Conservation (phyloP, 148 eudicot genomes). For the Silene latifolia region DNA sequence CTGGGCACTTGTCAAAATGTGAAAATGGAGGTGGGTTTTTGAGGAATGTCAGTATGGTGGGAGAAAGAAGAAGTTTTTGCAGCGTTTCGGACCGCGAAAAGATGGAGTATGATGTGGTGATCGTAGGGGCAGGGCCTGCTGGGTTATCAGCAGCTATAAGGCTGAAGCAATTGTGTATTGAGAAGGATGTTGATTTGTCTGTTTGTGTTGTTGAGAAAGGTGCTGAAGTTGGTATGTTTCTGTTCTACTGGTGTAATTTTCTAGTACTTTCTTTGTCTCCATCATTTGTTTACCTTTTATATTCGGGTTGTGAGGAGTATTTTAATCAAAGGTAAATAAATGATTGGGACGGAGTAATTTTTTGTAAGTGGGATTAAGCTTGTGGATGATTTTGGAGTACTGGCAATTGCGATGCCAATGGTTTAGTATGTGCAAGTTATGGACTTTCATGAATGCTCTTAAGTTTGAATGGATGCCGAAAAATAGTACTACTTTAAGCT, state of each 20-base stretch:
- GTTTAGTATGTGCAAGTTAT: neutral
- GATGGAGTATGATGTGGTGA: slow-evolving; percentile 75
- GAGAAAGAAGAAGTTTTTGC: slow-evolving; percentile 38
- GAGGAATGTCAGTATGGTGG: slow-evolving; percentile 14
- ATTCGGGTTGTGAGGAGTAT: too few species aligned
- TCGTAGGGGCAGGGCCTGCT: slow-evolving; percentile 96
- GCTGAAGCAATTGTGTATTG: slow-evolving; percentile 65
- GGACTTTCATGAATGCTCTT: neutral
- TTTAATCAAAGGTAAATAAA: too few species aligned
- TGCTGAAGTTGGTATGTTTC: slow-evolving; percentile 74
- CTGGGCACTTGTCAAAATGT: slow-evolving; percentile 27
- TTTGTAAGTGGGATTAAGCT: neutral
- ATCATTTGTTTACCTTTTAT: too few species aligned
- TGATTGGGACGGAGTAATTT: too few species aligned
- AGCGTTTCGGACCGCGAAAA: slow-evolving; percentile 49
- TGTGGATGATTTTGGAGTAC: too few species aligned
- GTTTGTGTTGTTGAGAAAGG: slow-evolving; percentile 98
- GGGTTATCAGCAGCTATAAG: slow-evolving; percentile 90
- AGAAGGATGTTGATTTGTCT: slow-evolving; percentile 66
- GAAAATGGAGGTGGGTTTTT: slow-evolving; percentile 27
- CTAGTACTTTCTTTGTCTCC: neutral
- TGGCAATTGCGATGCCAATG: neutral
- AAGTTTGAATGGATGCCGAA: too few species aligned
- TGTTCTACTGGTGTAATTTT: neutral
- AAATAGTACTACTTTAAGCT: too few species aligned